These are phyloP conservation scores for Fragaria nilgerrensis DNA, from an alignment of 306 rosid species.

Conservation along the genomic window DNA sequence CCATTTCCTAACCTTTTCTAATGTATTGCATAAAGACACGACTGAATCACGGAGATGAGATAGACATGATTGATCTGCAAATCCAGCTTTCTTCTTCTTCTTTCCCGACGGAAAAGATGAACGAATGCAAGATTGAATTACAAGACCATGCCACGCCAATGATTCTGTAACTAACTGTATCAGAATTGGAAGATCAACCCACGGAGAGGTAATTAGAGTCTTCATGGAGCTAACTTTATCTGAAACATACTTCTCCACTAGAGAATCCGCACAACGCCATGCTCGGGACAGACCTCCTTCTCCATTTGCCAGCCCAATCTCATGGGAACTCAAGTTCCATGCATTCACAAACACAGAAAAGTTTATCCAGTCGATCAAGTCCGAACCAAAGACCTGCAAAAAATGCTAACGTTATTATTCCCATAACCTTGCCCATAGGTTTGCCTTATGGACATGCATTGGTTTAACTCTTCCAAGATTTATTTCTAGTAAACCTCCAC, in stretches of 20 bases:
- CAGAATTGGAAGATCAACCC: conserved; percentile 50
- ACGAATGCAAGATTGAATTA: conserved; percentile 74
- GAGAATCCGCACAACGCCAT: conserved; percentile 63
- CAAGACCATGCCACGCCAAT: conserved; percentile 89
- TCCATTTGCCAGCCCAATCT: conserved; percentile 42
- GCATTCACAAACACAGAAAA: conserved; percentile 80
- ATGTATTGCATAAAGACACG: conserved; percentile 40
- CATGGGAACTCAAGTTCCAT: conserved; percentile 76
- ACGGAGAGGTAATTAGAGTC: conserved; percentile 48
- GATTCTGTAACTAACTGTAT: conserved; percentile 82
- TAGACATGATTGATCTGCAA: conserved; percentile 42
- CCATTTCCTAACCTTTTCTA: conserved; percentile 68
- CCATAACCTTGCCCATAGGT: not conserved
- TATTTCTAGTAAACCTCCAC: not conserved
- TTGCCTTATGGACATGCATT: not conserved
- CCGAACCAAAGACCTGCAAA: conserved; percentile 63
- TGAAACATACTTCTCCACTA: conserved; percentile 60
- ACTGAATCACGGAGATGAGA: conserved; percentile 50
- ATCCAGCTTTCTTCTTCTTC: conserved; percentile 84
- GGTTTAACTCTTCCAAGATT: not conserved
- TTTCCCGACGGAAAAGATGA: conserved; percentile 76
- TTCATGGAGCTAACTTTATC: conserved; percentile 48
- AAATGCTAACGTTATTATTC: not conserved
- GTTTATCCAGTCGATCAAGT: conserved; percentile 87
- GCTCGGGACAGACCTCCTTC: conserved; percentile 37